Conservation (phyloP, 257 asterid species). For the Jacaranda mimosifolia region DNA sequence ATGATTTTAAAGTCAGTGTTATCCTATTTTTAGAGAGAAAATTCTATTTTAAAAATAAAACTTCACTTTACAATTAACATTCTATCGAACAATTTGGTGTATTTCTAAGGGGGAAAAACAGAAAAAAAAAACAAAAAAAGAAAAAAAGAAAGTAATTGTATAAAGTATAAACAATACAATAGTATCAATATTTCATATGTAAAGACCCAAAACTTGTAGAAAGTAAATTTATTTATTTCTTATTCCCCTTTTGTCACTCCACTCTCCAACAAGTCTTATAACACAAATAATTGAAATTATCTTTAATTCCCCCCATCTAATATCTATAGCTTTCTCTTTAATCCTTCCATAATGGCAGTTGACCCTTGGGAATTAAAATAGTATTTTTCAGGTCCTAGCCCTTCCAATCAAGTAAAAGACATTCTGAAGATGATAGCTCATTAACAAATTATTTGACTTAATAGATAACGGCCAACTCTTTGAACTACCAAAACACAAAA, state of each 20-base stretch:
- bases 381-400: conserved; percentile 29
- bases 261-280: not conserved
- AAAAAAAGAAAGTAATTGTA: too few relatives aligned
- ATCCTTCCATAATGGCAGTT: conserved; percentile 42
- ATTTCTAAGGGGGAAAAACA: too few relatives aligned
- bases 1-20: too few relatives aligned
- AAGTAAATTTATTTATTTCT: not conserved
- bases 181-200: too few relatives aligned
- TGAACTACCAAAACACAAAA: conserved; percentile 25
- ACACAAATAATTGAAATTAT: conserved; percentile 9
- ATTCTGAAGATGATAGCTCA: conserved; percentile 49
- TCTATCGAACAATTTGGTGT: too few relatives aligned
- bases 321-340: conserved; percentile 21
- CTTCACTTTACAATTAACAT: too few relatives aligned
- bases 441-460: conserved; percentile 56
- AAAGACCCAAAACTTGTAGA: too few relatives aligned
- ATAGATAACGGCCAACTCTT: conserved; percentile 30
- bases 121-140: too few relatives aligned
- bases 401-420: conserved; percentile 42
- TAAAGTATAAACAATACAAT: too few relatives aligned
- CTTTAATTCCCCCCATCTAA: conserved; percentile 18
- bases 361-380: conserved; percentile 38
- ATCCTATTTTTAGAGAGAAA: too few relatives aligned
- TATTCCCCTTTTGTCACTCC: not conserved
- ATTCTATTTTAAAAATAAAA: too few relatives aligned